phyloP scores from a whole-genome alignment of 1,284 basidiomycete genomes.

The Puccinia coronata region DNA sequence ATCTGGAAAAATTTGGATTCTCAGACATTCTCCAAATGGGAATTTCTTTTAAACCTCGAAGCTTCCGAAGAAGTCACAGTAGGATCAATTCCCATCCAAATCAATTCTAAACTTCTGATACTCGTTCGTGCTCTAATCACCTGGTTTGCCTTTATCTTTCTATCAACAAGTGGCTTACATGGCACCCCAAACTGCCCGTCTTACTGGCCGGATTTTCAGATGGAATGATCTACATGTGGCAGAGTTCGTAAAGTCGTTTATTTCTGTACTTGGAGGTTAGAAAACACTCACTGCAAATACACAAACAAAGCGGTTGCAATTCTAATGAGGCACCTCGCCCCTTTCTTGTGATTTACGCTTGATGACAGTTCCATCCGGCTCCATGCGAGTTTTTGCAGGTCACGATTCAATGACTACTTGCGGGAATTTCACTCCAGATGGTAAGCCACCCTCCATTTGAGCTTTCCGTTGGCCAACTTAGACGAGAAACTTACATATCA shows the following conservation, averaged over 20 bases:
- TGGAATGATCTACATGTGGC: constrained; percentile 96
- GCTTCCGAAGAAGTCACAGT: constrained; percentile 95
- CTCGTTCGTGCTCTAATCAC: not conserved
- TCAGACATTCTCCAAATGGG: constrained; percentile 75
- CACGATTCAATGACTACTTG: constrained; percentile 82
- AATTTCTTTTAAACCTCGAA: constrained; percentile 85
- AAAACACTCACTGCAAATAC: constrained; percentile 49
- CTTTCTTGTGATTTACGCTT: constrained; percentile 39
- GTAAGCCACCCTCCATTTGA: constrained; percentile 59
- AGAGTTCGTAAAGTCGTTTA: constrained; percentile 63
- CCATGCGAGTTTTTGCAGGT: constrained; percentile 92
- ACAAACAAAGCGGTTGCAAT: not conserved
- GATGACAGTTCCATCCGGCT: constrained; percentile 79
- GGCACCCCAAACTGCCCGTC: constrained; percentile 92
- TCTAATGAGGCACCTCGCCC: not conserved
- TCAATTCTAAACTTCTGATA: not conserved
- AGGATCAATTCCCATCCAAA: constrained; percentile 56
- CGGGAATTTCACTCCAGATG: constrained; percentile 89
- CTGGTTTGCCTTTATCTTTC: not conserved
- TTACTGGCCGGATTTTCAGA: constrained; percentile 90
- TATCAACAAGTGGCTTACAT: constrained; percentile 74
- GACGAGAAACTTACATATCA: not conserved
- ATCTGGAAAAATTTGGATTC: constrained; percentile 68
- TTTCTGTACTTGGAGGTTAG: constrained; percentile 16
- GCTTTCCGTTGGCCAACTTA: not conserved